Evolutionary conservation across 1,284 basidiomycete genomes (phyloP).

Genomic region (Ustilago curta): DNA sequence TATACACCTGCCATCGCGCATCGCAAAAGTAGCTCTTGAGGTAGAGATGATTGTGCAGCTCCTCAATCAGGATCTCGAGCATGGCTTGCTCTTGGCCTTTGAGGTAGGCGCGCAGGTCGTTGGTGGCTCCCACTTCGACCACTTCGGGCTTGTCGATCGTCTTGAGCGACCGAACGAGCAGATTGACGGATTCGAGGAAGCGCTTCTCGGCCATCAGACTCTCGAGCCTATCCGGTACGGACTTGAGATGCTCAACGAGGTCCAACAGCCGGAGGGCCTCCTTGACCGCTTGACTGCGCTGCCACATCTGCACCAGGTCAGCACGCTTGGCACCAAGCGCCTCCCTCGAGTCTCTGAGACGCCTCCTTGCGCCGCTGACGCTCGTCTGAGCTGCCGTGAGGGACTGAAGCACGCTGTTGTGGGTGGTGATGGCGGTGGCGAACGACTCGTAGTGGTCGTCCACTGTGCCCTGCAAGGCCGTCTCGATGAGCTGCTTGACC

Average conservation of each 20-base stretch:
- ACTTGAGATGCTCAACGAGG: constrained; percentile 76
- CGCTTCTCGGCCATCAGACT: constrained; percentile 95
- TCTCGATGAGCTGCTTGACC: constrained; percentile 62
- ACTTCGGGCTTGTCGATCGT: constrained; percentile 91
- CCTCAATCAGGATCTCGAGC: constrained; percentile 87
- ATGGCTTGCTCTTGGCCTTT: constrained; percentile 79
- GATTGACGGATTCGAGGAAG: constrained; percentile 86
- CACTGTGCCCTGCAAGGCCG: constrained; percentile 64
- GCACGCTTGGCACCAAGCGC: constrained; percentile 65
- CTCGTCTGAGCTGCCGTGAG: constrained; percentile 58
- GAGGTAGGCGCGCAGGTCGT: constrained; percentile 88
- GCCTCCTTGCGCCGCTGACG: constrained; percentile 52
- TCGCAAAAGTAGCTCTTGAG: constrained; percentile 97
- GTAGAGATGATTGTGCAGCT: constrained; percentile 97
- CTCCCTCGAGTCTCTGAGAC: constrained; percentile 63
- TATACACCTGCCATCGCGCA: constrained; percentile 86
- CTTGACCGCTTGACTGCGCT: constrained; percentile 64
- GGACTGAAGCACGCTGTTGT: constrained; percentile 62
- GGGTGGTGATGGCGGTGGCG: constrained; percentile 67
- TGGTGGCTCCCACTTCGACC: constrained; percentile 90
- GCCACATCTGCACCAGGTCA: constrained; percentile 69
- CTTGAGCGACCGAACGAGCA: constrained; percentile 89
- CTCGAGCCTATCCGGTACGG: constrained; percentile 91
- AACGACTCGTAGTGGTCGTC: constrained; percentile 69
- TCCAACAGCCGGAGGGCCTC: constrained; percentile 64